A percentile compares a stretch with the other conserved stretches of the same genome.
phyloP scores from a whole-genome alignment of 768 basidiomycete genomes.

The Amanita subjunquillea region DNA sequence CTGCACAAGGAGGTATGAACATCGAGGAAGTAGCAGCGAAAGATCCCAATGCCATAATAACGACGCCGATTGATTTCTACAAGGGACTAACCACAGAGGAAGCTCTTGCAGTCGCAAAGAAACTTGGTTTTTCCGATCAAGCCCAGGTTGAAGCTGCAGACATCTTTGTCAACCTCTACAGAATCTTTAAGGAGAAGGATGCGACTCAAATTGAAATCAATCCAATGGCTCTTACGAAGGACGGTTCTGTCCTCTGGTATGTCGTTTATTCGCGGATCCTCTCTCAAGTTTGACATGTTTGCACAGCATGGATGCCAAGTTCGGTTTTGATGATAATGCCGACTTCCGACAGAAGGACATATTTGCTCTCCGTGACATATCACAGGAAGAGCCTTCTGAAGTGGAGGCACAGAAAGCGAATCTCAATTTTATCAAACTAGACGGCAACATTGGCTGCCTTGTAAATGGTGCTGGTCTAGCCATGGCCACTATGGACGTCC shows the following conservation, averaged over 20 bases:
- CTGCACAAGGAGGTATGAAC: constrained; percentile 97
- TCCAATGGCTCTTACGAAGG: constrained; percentile 86
- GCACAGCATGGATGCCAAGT: constrained; percentile 96
- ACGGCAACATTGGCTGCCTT: constrained; percentile 92
- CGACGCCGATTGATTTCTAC: constrained; percentile 80
- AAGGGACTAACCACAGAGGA: constrained; percentile 67
- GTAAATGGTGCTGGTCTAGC: constrained; percentile 98
- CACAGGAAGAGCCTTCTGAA: constrained; percentile 95
- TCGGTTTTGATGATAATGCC: constrained; percentile 99
- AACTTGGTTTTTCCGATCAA: constrained; percentile 75
- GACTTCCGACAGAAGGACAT: constrained; percentile 94
- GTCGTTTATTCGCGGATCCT: constrained; percentile 14
- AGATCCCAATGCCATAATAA: constrained; percentile 91
- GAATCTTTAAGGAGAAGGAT: constrained; percentile 97
- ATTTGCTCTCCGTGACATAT: constrained; percentile 80
- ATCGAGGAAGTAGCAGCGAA: constrained; percentile 98
- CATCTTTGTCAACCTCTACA: constrained; percentile 90
- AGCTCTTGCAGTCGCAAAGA: constrained; percentile 73
- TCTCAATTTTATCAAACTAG: constrained; percentile 98
- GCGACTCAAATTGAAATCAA: constrained; percentile 99
- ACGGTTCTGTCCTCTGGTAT: constrained; percentile 90
- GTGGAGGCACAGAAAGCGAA: constrained; percentile 95
- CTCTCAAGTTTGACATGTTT: background rate
- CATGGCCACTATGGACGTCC: constrained; percentile 99
- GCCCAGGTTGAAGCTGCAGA: constrained; percentile 82